Evolutionary conservation across 768 basidiomycete genomes (phyloP), one percentile per base, ranked within the genome.

Genomic region (Xerocomellus dryophilus): DNA sequence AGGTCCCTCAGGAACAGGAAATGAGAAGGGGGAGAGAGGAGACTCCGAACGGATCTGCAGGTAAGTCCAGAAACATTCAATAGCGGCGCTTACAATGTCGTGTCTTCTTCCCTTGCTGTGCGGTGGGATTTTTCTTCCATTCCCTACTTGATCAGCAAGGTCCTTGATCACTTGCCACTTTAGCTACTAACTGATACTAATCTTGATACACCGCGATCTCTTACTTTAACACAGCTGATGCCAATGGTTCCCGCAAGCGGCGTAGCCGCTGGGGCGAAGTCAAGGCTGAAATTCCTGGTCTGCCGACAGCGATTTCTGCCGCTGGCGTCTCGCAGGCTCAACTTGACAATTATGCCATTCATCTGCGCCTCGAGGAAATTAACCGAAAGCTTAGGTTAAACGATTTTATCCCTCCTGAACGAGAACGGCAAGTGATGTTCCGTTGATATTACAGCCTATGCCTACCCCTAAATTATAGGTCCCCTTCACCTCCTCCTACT

Each of bases 211-310:
- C 62, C 53, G 56, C 66, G 58, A 74, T 77, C 62, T 71, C 62
- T 72, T 64, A 75, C 72, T 76, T 67, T 71, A 56, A 61, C 61
- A 64, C 72, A 90, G 89, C 84, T 80, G 85, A 89, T 69, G 80
- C 85, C 52, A 90, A 93, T 68, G 88, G 86, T 61, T 85, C 93
- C 61, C 87, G 95, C 59, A 98, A 98, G 76, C 85, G 96, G 59
- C 89, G 93, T 62, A 97, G 94, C 66, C 90, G 97, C 53, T 99
- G 95, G 95, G 97, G 97, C 61, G 96, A 97, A 63, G 90, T 84
- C 55, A 91, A 91, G 71, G 83, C 87, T 47, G 89, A 95, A 61
- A 88, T 94, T 46, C 91, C 94, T 51, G 95, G 93, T 51, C 73
- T 98, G 50, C 97, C 97, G 6, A 96, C 94, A 41, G 93, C 94